Conservation (phyloP, 2,329 filamentous ascomycete genomes). For the Exserohilum turcica region DNA sequence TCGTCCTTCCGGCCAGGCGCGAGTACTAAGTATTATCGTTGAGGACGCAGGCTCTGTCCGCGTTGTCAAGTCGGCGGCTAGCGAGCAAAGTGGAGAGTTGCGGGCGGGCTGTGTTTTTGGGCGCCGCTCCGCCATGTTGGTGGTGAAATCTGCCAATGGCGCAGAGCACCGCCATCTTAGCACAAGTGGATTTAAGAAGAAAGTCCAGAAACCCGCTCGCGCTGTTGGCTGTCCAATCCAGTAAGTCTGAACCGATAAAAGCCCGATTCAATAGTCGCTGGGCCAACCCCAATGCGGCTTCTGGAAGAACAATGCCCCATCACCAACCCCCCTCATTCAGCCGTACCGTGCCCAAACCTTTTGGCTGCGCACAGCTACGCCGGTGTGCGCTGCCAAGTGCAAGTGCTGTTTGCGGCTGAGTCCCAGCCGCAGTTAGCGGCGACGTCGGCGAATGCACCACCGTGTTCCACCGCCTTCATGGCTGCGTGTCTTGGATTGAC, state of each 20-base stretch:
- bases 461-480: not conserved
- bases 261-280: not conserved
- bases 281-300: not conserved
- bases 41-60: not conserved
- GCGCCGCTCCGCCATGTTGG: not conserved
- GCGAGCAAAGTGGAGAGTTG: not conserved
- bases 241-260: not conserved
- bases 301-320: not conserved
- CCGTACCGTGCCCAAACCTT: not conserved
- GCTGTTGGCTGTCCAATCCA: not conserved
- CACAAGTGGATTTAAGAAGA: not conserved
- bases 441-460: not conserved
- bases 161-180: not conserved
- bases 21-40: not conserved
- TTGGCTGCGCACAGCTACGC: not conserved
- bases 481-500: not conserved
- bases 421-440: constrained; percentile 2
- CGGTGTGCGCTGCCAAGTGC: not conserved
- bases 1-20: not conserved
- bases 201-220: not conserved
- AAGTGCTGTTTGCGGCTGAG: constrained; percentile 9
- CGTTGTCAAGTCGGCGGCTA: not conserved
- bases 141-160: not conserved
- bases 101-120: not conserved
- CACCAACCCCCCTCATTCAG: not conserved